Percentiles rank a stretch among this genome's conserved stretches.
Conservation (phyloP, 768 basidiomycete species). For the Naganishia vishniacii region DNA sequence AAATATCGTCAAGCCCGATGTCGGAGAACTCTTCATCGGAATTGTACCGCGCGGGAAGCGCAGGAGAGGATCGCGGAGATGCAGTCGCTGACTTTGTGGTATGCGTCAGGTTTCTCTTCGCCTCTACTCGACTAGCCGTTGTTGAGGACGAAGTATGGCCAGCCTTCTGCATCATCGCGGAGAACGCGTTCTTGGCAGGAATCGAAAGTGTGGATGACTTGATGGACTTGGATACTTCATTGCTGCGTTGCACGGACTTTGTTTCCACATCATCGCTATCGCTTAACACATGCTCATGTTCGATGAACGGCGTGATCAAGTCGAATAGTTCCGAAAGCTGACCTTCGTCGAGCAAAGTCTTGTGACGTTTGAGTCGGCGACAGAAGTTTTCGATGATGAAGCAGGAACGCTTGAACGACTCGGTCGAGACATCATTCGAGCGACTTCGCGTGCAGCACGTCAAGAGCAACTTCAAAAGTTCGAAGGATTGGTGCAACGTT, state of each 20-base stretch:
- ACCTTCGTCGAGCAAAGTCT: slow-evolving; percentile 42
- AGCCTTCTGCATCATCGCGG: slow-evolving; percentile 41
- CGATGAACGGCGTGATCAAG: slow-evolving; percentile 58
- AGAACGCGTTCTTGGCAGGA: slow-evolving; percentile 39
- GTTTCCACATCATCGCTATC: slow-evolving; percentile 56
- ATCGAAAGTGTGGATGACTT: slow-evolving; percentile 13
- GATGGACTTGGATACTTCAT: background rate
- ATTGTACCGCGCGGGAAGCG: slow-evolving; percentile 9
- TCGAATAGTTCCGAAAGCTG: slow-evolving; percentile 65
- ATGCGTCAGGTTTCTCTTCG: background rate
- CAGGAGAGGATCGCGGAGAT: background rate
- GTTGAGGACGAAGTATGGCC: slow-evolving; percentile 38
- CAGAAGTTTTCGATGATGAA: slow-evolving; percentile 51
- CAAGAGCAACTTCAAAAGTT: slow-evolving; percentile 72
- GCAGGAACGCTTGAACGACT: slow-evolving; percentile 19
- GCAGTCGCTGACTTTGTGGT: background rate
- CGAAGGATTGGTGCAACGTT: slow-evolving; percentile 78
- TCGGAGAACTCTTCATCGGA: slow-evolving; percentile 38
- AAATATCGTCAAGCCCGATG: background rate
- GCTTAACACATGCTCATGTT: slow-evolving; percentile 51
- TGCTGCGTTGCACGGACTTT: background rate
- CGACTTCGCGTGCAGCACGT: slow-evolving; percentile 65
- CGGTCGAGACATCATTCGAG: slow-evolving; percentile 42
- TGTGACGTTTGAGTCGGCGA: slow-evolving; percentile 38
- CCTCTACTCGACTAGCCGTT: slow-evolving; percentile 17